These are phyloP conservation scores for Phytophthora hybrid DNA, from an alignment of 352 stramenopile genomes.

Conservation along the genomic window DNA sequence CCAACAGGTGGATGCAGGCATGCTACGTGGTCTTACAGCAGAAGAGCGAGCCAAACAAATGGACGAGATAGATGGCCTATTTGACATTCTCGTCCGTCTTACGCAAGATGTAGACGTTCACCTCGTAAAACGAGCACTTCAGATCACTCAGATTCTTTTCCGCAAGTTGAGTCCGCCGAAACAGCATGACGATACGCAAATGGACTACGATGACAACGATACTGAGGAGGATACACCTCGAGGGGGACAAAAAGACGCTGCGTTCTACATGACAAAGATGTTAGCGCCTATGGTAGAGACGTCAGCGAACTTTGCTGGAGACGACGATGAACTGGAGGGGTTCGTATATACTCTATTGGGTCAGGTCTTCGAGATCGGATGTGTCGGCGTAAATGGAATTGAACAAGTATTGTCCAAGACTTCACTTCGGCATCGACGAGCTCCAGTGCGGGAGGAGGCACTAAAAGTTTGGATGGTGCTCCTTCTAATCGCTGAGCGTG, in stretches of 20 bases:
- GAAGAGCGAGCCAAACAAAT: conserved; percentile 19
- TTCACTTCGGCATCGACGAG: conserved; percentile 55
- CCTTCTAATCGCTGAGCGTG: conserved; percentile 42
- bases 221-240: neutral
- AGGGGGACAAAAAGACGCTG: conserved; percentile 8
- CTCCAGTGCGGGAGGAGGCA: conserved; percentile 72
- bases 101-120: conserved; percentile 75
- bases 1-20: conserved; percentile 41
- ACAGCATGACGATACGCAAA: conserved; percentile 3
- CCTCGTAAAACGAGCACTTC: conserved; percentile 70
- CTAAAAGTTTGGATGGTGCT: conserved; percentile 66
- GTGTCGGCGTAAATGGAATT: conserved; percentile 27
- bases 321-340: conserved; percentile 60
- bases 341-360: conserved; percentile 44
- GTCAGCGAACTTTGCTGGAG: conserved; percentile 56
- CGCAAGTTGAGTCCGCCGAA: conserved; percentile 44
- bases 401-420: conserved; percentile 40
- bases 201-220: neutral
- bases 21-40: conserved; percentile 29
- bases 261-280: conserved; percentile 53
- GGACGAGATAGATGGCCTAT: conserved; percentile 43
- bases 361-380: conserved; percentile 45
- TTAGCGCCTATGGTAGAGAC: conserved; percentile 63
- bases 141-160: conserved; percentile 67
- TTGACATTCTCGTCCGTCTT: conserved; percentile 58